phyloP scores from a whole-genome alignment of 768 basidiomycete genomes.

The Boletellus ananas region DNA sequence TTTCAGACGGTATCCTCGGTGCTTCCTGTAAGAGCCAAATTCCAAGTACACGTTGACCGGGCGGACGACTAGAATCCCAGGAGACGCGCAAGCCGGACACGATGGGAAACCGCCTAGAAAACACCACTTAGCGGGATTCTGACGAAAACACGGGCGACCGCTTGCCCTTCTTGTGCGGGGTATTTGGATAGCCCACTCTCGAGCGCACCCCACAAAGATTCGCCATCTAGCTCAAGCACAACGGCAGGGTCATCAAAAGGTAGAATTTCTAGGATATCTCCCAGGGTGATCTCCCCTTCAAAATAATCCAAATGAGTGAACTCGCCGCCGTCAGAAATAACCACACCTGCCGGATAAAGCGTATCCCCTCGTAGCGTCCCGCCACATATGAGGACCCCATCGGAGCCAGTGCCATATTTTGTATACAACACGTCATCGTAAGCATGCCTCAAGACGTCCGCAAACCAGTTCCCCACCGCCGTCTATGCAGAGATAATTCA shows the following conservation, averaged over 20 bases:
- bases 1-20: conserved; percentile 16
- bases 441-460: conserved; percentile 77
- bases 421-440: conserved; percentile 69
- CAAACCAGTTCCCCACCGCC: conserved; percentile 76
- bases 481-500: conserved; percentile 39
- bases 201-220: conserved; percentile 73
- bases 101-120: conserved; percentile 76
- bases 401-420: conserved; percentile 60
- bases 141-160: background rate
- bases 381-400: conserved; percentile 77
- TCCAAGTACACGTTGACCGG: conserved; percentile 70
- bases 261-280: conserved; percentile 84
- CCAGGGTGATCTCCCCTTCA: conserved; percentile 70
- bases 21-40: conserved; percentile 55
- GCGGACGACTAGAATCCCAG: conserved; percentile 78
- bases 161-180: conserved; percentile 89
- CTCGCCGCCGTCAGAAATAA: background rate
- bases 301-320: background rate
- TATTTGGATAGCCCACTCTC: conserved; percentile 71
- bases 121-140: background rate
- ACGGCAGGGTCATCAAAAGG: conserved; percentile 86
- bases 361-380: conserved; percentile 87
- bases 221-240: conserved; percentile 76
- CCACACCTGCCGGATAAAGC: conserved; percentile 72
- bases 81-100: conserved; percentile 79